Evolutionary conservation across 2,329 filamentous ascomycete species (phyloP).

Genomic region (Ophiostoma piceae): DNA sequence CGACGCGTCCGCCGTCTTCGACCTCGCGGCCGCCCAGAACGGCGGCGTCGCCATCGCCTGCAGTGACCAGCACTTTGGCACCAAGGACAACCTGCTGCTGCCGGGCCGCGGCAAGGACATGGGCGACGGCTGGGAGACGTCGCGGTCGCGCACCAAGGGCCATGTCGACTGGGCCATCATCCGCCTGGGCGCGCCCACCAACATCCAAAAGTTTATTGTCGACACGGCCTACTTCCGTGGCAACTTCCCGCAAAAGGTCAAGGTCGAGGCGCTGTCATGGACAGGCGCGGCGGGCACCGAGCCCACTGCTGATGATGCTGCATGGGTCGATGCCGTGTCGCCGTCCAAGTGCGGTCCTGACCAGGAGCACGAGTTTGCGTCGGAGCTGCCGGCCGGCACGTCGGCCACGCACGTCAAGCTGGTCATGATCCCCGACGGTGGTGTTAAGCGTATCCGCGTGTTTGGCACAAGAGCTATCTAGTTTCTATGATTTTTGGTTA

Average conservation of each 20-base stretch:
- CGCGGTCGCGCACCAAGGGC: conserved; percentile 62
- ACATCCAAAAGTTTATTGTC: conserved; percentile 62
- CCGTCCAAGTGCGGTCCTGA: conserved; percentile 68
- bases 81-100: conserved; percentile 46
- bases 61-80: conserved; percentile 80
- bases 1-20: conserved; percentile 60
- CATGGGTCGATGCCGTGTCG: conserved; percentile 61
- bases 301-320: conserved; percentile 51
- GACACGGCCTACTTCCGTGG: conserved; percentile 81
- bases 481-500: neutral
- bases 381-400: conserved; percentile 47
- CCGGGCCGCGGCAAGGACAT: conserved; percentile 60
- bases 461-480: conserved; percentile 56
- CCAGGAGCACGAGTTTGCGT: conserved; percentile 62
- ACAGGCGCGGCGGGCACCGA: conserved; percentile 50
- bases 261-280: conserved; percentile 59
- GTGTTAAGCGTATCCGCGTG: conserved; percentile 79
- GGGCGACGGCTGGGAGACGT: conserved; percentile 85
- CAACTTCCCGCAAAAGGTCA: conserved; percentile 75
- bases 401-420: conserved; percentile 80
- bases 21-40: conserved; percentile 72
- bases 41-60: conserved; percentile 70
- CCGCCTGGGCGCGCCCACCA: conserved; percentile 61
- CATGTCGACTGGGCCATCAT: conserved; percentile 81
- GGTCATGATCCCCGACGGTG: conserved; percentile 88